Evolutionary conservation across 345 rosid species (phyloP), one percentile per base, ranked within the genome.

Genomic region (Litchi chinensis): DNA sequence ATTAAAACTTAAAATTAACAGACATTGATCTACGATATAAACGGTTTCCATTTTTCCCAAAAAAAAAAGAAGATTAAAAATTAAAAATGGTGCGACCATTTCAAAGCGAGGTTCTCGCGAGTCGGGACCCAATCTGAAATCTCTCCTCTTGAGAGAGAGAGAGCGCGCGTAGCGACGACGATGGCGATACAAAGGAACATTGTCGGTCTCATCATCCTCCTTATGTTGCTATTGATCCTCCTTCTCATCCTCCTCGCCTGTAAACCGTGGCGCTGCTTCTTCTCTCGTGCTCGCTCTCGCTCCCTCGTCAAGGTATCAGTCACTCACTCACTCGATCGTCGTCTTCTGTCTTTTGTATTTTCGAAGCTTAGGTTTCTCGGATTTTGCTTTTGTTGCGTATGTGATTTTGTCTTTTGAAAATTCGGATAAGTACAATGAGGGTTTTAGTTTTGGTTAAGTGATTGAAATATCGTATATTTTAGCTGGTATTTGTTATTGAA

Each of bases 231-330:
- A 63, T 71, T 94, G 82, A 78, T 93, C 87, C 50, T 90, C 85
- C 44, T 96, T 85, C 67, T 91, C 87, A 43, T 93, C 89, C 76
- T 94, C 80, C 40, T 90, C 79, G 93, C 89, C 88, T 94, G 93
- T 83, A 89, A 88, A 76, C 99, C 98, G 82, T 96, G 99, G 98
- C 99, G 97, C 24, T 89, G 79, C 86, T 76, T 91, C 80, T 84
- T 87, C 81, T 79, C 88, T 54, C 81, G 89, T 78, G 85, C 84
- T 52, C 85, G 84, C 63, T 75, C 86, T 75, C 88, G 87, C 82
- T 12, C 82, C 83, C 44, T 82, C 85, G 65, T 82, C 87, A 86
- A 91, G 98, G 98, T 93, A 71, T 10, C n/a, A 21, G n/a, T 22
- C 21, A 7, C 52, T 46, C 8, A 46, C 12, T 46, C 12, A 46